Percentiles rank a stretch among this genome's conserved stretches.
phyloP scores from a whole-genome alignment of 305 asterid genomes.

The Lippia alba region DNA sequence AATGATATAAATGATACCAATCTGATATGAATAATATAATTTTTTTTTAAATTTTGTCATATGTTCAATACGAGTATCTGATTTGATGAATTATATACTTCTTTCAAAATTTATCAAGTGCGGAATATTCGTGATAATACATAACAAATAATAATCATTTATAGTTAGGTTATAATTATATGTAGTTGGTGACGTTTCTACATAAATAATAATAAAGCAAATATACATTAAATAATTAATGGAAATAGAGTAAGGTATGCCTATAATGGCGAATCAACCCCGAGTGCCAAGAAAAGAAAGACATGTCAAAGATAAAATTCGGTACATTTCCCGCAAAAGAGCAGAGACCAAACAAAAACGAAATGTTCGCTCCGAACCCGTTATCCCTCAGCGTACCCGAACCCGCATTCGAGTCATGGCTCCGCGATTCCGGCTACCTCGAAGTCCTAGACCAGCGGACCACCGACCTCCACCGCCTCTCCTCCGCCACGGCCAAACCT shows the following conservation, averaged over 20 bases:
- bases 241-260: background rate
- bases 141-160: too few relatives aligned
- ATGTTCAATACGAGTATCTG: too few relatives aligned
- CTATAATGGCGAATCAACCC: background rate
- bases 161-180: too few relatives aligned
- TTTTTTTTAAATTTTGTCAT: too few relatives aligned
- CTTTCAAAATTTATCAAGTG: too few relatives aligned
- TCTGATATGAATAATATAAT: too few relatives aligned
- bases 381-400: slow-evolving; percentile 89
- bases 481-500: slow-evolving; percentile 46
- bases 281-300: background rate
- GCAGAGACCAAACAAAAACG: background rate
- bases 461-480: slow-evolving; percentile 80
- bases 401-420: slow-evolving; percentile 90
- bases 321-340: slow-evolving; percentile 30
- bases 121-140: too few relatives aligned
- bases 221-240: too few relatives aligned
- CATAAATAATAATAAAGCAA: too few relatives aligned
- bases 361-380: slow-evolving; percentile 82
- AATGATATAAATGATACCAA: too few relatives aligned
- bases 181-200: too few relatives aligned
- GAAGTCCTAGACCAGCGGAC: slow-evolving; percentile 91
- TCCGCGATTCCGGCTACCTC: slow-evolving; percentile 92
- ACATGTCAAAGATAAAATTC: slow-evolving; percentile 38
- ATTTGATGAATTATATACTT: too few relatives aligned